Conservation (phyloP, 257 asterid species). For the Solanum peruvianum region DNA sequence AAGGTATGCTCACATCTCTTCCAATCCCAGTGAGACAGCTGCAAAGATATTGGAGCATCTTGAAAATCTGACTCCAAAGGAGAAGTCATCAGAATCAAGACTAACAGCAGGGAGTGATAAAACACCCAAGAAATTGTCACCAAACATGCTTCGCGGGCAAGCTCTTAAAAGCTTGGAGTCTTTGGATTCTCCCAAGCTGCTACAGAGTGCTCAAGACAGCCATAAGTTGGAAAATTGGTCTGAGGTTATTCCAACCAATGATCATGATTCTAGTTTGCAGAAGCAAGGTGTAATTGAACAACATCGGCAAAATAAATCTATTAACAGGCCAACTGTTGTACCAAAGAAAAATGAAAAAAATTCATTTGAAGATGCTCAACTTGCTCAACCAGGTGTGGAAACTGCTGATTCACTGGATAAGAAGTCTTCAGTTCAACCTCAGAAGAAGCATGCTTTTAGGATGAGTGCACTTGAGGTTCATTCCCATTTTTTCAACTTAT, state of each 20-base stretch:
- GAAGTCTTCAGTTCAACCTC: conserved; percentile 27
- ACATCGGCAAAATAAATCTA: conserved; percentile 11
- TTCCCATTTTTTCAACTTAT: neutral
- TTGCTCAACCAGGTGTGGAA: neutral
- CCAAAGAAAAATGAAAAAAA: conserved; percentile 3
- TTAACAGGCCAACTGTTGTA: conserved; percentile 4
- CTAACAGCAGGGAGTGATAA: conserved; percentile 30
- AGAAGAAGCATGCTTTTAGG: conserved; percentile 51
- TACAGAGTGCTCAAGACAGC: conserved; percentile 19
- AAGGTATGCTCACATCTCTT: conserved; percentile 43
- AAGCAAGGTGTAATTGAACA: conserved; percentile 21
- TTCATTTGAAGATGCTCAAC: conserved; percentile 11
- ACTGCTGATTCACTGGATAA: conserved; percentile 11
- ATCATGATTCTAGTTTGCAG: conserved; percentile 7
- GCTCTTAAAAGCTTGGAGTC: conserved; percentile 52
- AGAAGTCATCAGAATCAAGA: conserved; percentile 49
- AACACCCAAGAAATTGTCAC: conserved; percentile 29
- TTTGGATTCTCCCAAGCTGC: conserved; percentile 38
- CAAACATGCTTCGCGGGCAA: conserved; percentile 43
- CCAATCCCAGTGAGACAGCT: conserved; percentile 66
- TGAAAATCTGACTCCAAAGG: conserved; percentile 61
- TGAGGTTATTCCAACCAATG: conserved; percentile 11
- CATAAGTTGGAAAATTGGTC: conserved; percentile 25
- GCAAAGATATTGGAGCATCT: conserved; percentile 73
- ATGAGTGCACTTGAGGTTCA: conserved; percentile 47